Evolutionary conservation across 1,284 basidiomycete genomes (phyloP).

Genomic region (Prillingera fragicola): DNA sequence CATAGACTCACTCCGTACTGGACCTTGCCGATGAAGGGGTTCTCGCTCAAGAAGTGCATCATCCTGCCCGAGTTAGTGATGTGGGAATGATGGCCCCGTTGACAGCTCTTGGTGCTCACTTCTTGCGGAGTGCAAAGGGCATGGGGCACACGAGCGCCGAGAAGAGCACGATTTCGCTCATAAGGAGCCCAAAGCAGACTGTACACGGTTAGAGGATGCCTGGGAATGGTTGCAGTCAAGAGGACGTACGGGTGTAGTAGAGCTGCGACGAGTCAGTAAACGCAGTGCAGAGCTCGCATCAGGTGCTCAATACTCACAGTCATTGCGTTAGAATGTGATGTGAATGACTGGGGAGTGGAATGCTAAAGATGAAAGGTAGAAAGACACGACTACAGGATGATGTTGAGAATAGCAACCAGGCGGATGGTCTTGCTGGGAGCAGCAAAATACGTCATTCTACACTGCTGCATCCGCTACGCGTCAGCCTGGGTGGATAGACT

Average conservation of each 20-base stretch:
- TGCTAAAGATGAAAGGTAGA: background rate
- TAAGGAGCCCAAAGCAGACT: slow-evolving; percentile 48
- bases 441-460: too few species aligned
- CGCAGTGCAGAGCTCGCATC: background rate
- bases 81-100: too few species aligned
- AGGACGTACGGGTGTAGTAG: slow-evolving; percentile 38
- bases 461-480: too few species aligned
- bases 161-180: slow-evolving; percentile 44
- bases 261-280: slow-evolving; percentile 27
- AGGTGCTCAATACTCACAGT: slow-evolving; percentile 11
- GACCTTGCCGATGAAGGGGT: slow-evolving; percentile 51
- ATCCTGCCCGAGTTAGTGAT: slow-evolving; percentile 32
- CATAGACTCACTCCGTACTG: slow-evolving; percentile 49
- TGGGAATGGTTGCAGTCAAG: background rate
- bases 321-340: slow-evolving; percentile 9
- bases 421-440: too few species aligned
- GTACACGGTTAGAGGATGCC: background rate
- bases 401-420: background rate
- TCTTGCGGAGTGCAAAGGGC: slow-evolving; percentile 47
- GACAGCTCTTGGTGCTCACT: slow-evolving; percentile 23
- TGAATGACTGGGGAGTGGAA: background rate
- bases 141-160: slow-evolving; percentile 45
- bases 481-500: too few species aligned
- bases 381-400: background rate
- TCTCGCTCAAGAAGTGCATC: slow-evolving; percentile 49